These are phyloP conservation scores for Carnegiea gigantea DNA, from an alignment of 179 eudicot genomes.

Conservation along the genomic window DNA sequence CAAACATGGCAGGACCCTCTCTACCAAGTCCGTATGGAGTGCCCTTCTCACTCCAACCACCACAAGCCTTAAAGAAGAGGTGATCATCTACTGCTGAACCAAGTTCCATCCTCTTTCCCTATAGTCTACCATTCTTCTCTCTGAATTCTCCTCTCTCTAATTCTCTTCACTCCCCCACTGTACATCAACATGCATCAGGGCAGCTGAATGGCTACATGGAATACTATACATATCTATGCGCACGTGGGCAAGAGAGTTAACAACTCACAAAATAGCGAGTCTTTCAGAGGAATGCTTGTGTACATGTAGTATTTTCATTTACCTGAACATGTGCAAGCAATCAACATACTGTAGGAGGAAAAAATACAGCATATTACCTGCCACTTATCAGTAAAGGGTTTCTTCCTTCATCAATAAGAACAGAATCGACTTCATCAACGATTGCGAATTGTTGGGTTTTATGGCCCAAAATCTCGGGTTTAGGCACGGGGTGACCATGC, in stretches of 20 bases:
- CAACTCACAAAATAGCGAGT: conserved; percentile 6
- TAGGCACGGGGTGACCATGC: no score
- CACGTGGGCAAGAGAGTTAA: not conserved
- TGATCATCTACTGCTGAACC: no score
- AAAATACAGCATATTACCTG: conserved; percentile 47
- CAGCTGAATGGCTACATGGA: not conserved
- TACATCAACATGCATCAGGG: not conserved
- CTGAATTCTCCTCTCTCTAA: not conserved
- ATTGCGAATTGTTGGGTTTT: no score
- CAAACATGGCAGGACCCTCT: no score
- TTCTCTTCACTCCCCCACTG: not conserved
- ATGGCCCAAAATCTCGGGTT: no score
- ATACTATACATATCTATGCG: not conserved
- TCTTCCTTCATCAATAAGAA: conserved; percentile 98
- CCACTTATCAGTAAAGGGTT: conserved; percentile 91
- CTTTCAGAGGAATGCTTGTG: conserved; percentile 8
- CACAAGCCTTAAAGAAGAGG: no score
- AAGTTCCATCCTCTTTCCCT: not conserved
- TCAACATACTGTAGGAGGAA: not conserved
- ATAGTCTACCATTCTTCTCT: not conserved
- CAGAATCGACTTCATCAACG: conserved; percentile 98
- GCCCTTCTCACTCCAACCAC: no score
- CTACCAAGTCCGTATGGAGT: no score
- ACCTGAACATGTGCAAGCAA: not conserved
- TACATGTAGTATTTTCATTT: conserved; percentile 11